Percentiles rank a stretch among this genome's conserved stretches.
phyloP scores from a whole-genome alignment of 441 rosid species.

The Populus hybrid region DNA sequence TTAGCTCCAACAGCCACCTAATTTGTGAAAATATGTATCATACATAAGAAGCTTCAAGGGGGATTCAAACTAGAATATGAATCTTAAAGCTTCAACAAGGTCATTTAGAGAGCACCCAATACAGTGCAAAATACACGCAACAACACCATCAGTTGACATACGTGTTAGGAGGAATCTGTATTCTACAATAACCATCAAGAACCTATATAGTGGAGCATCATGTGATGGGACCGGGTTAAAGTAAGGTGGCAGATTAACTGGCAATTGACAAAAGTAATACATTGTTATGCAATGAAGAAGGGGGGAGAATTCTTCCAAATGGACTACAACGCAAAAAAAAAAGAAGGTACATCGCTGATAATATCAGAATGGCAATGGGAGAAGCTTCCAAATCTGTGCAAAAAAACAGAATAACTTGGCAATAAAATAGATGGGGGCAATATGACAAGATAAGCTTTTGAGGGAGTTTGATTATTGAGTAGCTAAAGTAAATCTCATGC shows the following conservation, averaged over 20 bases:
- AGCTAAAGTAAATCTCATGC: slow-evolving; percentile 14
- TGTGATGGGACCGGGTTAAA: slow-evolving; percentile 12
- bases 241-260: not conserved
- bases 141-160: not conserved
- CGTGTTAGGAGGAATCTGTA: slow-evolving; percentile 7
- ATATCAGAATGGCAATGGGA: slow-evolving; percentile 11
- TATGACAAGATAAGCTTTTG: slow-evolving; percentile 10
- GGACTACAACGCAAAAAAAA: not conserved
- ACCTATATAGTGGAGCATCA: slow-evolving; percentile 20
- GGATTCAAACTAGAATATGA: slow-evolving; percentile 6
- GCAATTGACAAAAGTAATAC: slow-evolving; percentile 15
- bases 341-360: not conserved
- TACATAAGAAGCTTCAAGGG: slow-evolving; percentile 5
- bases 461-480: slow-evolving; percentile 17
- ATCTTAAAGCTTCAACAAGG: slow-evolving; percentile 13
- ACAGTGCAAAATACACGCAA: not conserved
- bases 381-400: slow-evolving; percentile 19
- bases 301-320: not conserved
- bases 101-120: slow-evolving; percentile 12
- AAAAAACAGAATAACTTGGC: slow-evolving; percentile 22
- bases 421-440: slow-evolving; percentile 22
- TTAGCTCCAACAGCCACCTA: not conserved
- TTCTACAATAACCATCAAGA: slow-evolving; percentile 7
- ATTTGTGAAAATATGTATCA: not conserved
- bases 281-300: slow-evolving; percentile 1